Conservation (phyloP, 176 grass and related monocot species). For the Carex cristatella region DNA sequence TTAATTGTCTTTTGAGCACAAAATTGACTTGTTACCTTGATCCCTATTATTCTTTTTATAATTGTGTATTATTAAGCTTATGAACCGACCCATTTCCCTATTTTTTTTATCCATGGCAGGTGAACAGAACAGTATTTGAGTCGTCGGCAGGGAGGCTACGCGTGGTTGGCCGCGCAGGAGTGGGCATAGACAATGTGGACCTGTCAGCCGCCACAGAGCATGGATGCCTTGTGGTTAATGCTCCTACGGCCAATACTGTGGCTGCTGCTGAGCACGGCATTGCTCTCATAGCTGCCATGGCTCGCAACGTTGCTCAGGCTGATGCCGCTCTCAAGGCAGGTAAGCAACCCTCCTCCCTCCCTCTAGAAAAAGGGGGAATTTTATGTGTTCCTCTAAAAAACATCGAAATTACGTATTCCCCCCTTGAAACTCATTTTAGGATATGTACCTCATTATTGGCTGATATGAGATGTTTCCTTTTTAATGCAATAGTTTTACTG, state of each 20-base stretch:
- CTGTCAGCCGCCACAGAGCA: slow-evolving; percentile 86
- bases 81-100: not conserved
- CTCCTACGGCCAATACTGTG: slow-evolving; percentile 77
- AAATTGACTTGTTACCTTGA: not conserved
- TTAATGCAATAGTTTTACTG: not conserved
- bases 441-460: not conserved
- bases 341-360: not conserved
- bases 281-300: slow-evolving; percentile 64
- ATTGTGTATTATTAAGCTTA: not conserved
- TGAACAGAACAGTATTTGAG: slow-evolving; percentile 64
- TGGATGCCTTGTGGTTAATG: slow-evolving; percentile 85
- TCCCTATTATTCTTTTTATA: not conserved
- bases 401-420: no score
- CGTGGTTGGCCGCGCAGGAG: slow-evolving; percentile 66
- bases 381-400: no score
- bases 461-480: not conserved
- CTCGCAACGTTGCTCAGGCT: slow-evolving; percentile 71
- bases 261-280: slow-evolving; percentile 78
- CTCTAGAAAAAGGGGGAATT: no score
- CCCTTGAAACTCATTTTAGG: not conserved
- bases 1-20: not conserved
- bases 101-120: not conserved
- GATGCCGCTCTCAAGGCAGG: slow-evolving; percentile 75
- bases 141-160: slow-evolving; percentile 51
- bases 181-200: slow-evolving; percentile 91